Percentiles rank a stretch among this genome's conserved stretches.
Conservation (phyloP, 2,329 filamentous ascomycete species). For the Malbranchea zuffiana region DNA sequence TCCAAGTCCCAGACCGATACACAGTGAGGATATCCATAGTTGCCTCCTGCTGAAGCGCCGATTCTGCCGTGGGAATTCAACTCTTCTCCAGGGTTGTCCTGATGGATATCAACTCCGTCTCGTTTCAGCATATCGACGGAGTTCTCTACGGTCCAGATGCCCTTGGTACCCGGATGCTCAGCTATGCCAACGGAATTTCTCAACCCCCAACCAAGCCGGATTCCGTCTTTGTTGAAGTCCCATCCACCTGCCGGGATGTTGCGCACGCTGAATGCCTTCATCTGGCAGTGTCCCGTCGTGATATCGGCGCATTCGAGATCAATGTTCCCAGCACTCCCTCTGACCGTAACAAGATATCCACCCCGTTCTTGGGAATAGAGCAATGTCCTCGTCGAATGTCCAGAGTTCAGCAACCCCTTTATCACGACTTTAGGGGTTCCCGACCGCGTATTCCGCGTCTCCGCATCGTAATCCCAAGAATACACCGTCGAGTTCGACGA, state of each 20-base stretch:
- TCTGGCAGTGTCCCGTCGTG: conserved; percentile 51
- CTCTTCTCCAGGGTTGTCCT: conserved; percentile 62
- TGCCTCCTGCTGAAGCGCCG: conserved; percentile 24
- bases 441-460: conserved; percentile 31
- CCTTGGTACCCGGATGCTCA: conserved; percentile 9
- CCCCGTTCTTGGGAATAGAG: conserved; percentile 47
- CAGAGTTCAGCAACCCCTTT: conserved; percentile 49
- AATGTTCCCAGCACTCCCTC: conserved; percentile 54
- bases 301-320: conserved; percentile 45
- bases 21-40: conserved; percentile 63
- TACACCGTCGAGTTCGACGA: conserved; percentile 51
- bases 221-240: conserved; percentile 42
- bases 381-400: conserved; percentile 57
- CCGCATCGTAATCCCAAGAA: conserved; percentile 55
- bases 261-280: conserved; percentile 51
- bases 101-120: conserved; percentile 48
- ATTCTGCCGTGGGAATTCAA: conserved; percentile 48
- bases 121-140: conserved; percentile 44
- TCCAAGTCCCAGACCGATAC: conserved; percentile 53
- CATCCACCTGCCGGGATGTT: conserved; percentile 32
- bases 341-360: conserved; percentile 52
- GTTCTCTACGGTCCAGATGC: conserved; percentile 54
- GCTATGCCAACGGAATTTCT: conserved; percentile 61
- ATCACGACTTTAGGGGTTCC: conserved; percentile 46
- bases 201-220: conserved; percentile 54